These are phyloP conservation scores for Phoma herbarum DNA, from an alignment of 2,329 filamentous ascomycete species.

Conservation along the genomic window DNA sequence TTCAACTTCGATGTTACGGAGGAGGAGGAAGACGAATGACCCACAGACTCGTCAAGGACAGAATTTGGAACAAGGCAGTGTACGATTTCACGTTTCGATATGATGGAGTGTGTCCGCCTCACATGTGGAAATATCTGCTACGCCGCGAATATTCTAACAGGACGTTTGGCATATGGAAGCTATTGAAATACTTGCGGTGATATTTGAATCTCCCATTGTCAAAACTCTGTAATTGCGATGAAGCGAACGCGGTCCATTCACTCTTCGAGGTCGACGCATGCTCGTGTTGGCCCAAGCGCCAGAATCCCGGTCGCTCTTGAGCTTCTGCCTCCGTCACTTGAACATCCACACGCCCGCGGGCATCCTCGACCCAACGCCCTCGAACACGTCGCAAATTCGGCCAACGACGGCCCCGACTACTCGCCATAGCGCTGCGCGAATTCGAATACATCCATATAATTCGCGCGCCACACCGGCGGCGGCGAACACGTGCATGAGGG, in stretches of 20 bases:
- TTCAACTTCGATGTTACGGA: constrained; percentile 53
- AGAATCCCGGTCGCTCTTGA: background rate
- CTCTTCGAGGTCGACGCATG: constrained; percentile 7
- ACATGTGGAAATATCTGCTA: background rate
- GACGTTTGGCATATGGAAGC: too few relatives aligned
- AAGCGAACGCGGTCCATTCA: background rate
- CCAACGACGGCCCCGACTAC: background rate
- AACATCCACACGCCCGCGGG: constrained; percentile 22
- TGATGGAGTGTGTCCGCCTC: background rate
- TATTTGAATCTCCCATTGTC: too few relatives aligned
- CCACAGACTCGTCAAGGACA: background rate
- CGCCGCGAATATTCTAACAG: too few relatives aligned
- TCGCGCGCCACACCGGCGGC: constrained; percentile 14
- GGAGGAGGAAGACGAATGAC: constrained; percentile 17
- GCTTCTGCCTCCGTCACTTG: constrained; percentile 19
- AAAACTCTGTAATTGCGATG: background rate
- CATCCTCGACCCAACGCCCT: constrained; percentile 20
- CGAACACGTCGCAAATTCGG: background rate
- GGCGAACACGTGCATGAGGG: constrained; percentile 35
- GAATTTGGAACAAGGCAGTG: background rate
- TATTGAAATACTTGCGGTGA: too few relatives aligned
- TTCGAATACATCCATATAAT: background rate
- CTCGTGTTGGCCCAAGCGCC: constrained; percentile 8
- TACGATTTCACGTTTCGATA: background rate
- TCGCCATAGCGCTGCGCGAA: background rate